Evolutionary conservation across 495 filamentous ascomycete species (phyloP), one percentile per base, ranked within the genome.

Genomic region (Annulohypoxylon nitens): DNA sequence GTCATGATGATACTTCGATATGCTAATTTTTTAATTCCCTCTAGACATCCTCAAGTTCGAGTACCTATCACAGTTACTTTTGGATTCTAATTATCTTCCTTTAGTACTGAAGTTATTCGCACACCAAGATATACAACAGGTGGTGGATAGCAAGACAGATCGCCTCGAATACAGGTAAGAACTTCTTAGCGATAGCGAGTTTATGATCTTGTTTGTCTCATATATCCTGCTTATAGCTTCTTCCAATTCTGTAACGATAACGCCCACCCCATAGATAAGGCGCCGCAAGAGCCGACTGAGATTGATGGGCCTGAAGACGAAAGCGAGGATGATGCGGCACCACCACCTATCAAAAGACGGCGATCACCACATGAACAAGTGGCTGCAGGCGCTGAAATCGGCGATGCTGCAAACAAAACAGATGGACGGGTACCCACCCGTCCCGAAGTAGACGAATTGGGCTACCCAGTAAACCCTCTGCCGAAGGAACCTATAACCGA

Each of bases 41-140:
- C 16, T 67, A 97, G 95, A 99, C 76, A 88, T 99, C 47, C 83
- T 99, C 68, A 97, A 97, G 78, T 97, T 95, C 70, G 96, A 99
- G 81, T 98, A 98, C 76, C 83, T 99, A 74, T 93, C 94, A 0
- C 97, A 98, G 79, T 87, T 99, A 0, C 83, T 99, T 8, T 86
- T 98, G 18, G 96, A 99, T 80, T 93, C 93, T 18, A 98, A 97
- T 79, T 98, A 97, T 76, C 83, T 99, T 14, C 96, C 96, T 0
- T 82, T 99, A 26, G 90, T 97, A 14, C 84, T 99, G 14, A 98
- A 97, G 85, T 87, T 97, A 53, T 94, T 97, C 69, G 94, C 93
- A 47, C 89, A 95, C 77, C 94, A 98, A 79, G 96, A 99, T 70
- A 86, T 97, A 26, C 95, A 97, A 67, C 90, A 91, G 71, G 88